Conservation (phyloP, 2,329 filamentous ascomycete genomes). For the Botryotinia convoluta region DNA sequence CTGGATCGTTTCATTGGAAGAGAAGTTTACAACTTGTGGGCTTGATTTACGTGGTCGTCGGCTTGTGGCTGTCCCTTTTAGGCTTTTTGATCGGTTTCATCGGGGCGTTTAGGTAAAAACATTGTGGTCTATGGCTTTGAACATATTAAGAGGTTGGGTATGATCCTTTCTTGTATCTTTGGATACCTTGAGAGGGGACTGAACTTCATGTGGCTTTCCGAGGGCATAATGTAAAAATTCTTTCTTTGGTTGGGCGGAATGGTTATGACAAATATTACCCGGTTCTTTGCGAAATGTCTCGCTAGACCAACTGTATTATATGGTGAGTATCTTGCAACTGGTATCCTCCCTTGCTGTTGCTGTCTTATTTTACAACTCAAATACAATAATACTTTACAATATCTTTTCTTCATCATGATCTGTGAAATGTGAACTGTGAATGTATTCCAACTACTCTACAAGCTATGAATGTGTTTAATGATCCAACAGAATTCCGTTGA, state of each 20-base stretch:
- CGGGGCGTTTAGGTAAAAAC: conserved; percentile 33
- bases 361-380: conserved; percentile 2
- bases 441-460: not conserved
- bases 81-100: conserved; percentile 34
- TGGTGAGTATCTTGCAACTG: conserved; percentile 22
- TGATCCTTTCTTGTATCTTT: conserved; percentile 36
- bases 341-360: conserved; percentile 3
- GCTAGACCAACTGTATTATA: conserved; percentile 17
- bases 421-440: not conserved
- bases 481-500: not conserved
- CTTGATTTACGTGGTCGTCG: conserved; percentile 38
- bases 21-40: conserved; percentile 34
- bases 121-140: conserved; percentile 35
- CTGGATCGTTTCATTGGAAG: conserved; percentile 5
- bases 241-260: conserved; percentile 9
- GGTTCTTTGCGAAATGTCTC: conserved; percentile 14
- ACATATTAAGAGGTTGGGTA: conserved; percentile 37
- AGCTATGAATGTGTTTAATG: not conserved
- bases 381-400: conserved; percentile 8
- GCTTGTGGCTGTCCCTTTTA: conserved; percentile 37
- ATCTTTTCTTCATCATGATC: not conserved
- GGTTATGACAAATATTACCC: conserved; percentile 10
- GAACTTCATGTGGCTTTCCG: conserved; percentile 38
- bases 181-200: conserved; percentile 36
- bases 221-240: conserved; percentile 28